phyloP scores from a whole-genome alignment of 108 stramenopile genomes.

The Fragilaria radians region DNA sequence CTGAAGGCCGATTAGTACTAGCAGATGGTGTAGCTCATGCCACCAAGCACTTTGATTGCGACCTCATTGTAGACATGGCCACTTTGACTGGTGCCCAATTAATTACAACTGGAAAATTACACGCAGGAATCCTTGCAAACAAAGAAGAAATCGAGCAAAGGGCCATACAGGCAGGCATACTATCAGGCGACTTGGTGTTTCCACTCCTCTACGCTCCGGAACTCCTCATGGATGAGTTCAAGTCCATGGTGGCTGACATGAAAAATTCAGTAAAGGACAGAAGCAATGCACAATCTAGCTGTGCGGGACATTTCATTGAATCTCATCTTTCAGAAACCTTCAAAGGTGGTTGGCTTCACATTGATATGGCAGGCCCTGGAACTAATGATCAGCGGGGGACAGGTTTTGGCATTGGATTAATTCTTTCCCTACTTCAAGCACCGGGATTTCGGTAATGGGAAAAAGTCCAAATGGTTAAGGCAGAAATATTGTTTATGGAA shows the following conservation, averaged over 20 bases:
- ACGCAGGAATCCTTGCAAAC: slow-evolving; percentile 72
- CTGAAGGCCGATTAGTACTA: slow-evolving; percentile 79
- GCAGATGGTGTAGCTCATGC: slow-evolving; percentile 75
- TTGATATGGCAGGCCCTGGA: slow-evolving; percentile 82
- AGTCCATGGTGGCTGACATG: slow-evolving; percentile 77
- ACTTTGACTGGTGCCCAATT: slow-evolving; percentile 88
- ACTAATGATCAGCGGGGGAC: slow-evolving; percentile 74
- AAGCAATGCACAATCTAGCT: slow-evolving; percentile 71
- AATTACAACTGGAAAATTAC: slow-evolving; percentile 62
- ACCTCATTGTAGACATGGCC: slow-evolving; percentile 58
- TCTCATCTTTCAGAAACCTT: slow-evolving; percentile 40
- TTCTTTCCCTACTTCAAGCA: slow-evolving; percentile 29
- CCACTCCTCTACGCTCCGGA: slow-evolving; percentile 80
- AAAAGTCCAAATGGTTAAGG: too few species aligned
- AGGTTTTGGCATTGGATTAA: slow-evolving; percentile 87
- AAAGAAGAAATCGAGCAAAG: slow-evolving; percentile 50
- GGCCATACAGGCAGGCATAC: slow-evolving; percentile 37
- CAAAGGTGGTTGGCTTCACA: slow-evolving; percentile 69
- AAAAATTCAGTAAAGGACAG: slow-evolving; percentile 82
- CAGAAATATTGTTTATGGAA: too few species aligned
- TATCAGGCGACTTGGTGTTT: slow-evolving; percentile 64
- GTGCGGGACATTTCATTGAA: slow-evolving; percentile 88
- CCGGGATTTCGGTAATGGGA: slow-evolving; percentile 8
- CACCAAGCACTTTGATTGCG: slow-evolving; percentile 42
- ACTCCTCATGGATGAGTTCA: slow-evolving; percentile 61